Evolutionary conservation across 768 basidiomycete species (phyloP).

Genomic region (Mycena capillaripes): DNA sequence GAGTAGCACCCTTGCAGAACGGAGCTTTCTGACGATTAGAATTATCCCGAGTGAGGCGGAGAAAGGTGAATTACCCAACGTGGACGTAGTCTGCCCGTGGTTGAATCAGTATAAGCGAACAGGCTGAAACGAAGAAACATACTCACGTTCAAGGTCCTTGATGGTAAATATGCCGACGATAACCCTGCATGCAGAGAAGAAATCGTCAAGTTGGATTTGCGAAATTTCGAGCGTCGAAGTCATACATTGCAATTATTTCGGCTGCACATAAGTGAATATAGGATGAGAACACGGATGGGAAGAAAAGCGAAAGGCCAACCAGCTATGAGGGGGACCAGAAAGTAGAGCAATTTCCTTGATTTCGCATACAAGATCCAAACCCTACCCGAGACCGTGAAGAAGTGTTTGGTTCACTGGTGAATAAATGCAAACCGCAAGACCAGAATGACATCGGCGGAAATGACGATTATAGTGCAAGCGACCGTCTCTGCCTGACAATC

Average conservation of each 20-base stretch:
- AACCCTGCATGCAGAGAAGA: slow-evolving; percentile 4
- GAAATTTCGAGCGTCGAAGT: background rate
- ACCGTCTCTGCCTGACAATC: background rate
- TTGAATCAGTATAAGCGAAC: background rate
- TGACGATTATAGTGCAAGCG: slow-evolving; percentile 8
- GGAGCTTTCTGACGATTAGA: background rate
- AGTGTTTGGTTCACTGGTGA: background rate
- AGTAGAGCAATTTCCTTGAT: slow-evolving; percentile 12
- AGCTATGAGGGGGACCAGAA: slow-evolving; percentile 12
- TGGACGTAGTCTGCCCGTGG: slow-evolving; percentile 7
- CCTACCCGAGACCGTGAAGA: background rate
- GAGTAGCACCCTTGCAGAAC: slow-evolving; percentile 26
- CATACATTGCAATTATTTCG: slow-evolving; percentile 21
- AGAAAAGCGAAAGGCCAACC: background rate
- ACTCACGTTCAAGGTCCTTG: background rate
- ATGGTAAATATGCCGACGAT: slow-evolving; percentile 2
- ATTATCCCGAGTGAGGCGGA: background rate
- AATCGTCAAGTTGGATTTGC: background rate
- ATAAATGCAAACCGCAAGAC: slow-evolving; percentile 17
- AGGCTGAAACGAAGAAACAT: background rate
- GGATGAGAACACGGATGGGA: background rate
- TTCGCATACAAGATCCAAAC: slow-evolving; percentile 27
- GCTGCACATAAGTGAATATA: background rate
- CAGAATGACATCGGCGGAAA: slow-evolving; percentile 16
- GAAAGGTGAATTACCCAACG: slow-evolving; percentile 13